Evolutionary conservation across 805 yeast genomes (phyloP).

Genomic region (Blastobotrys robertii): DNA sequence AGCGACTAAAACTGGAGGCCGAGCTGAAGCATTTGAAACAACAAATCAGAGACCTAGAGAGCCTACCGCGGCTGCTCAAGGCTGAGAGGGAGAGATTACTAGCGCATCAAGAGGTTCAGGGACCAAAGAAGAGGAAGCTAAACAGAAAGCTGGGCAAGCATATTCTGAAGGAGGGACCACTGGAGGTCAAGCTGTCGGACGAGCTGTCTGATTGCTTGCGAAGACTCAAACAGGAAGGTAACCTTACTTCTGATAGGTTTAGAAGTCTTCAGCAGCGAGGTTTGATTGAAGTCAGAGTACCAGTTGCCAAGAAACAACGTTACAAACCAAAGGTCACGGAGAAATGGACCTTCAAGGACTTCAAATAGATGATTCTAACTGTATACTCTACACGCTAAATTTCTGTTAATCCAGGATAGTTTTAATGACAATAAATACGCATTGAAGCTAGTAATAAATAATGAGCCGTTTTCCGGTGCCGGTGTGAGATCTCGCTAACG

Average conservation of each 20-base stretch:
- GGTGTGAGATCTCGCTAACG: background rate
- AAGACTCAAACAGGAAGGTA: slow-evolving; percentile 84
- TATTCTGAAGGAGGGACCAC: slow-evolving; percentile 36
- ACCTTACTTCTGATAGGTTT: slow-evolving; percentile 72
- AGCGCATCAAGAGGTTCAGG: slow-evolving; percentile 11
- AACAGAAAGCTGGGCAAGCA: slow-evolving; percentile 34
- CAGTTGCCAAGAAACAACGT: slow-evolving; percentile 53
- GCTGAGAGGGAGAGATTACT: slow-evolving; percentile 13
- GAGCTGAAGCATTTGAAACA: slow-evolving; percentile 51
- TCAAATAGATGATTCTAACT: slow-evolving; percentile 21
- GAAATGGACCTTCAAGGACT: slow-evolving; percentile 90
- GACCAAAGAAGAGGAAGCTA: slow-evolving; percentile 15
- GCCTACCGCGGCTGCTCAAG: slow-evolving; percentile 27
- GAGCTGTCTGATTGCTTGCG: slow-evolving; percentile 82
- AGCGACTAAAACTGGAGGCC: slow-evolving; percentile 36
- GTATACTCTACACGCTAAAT: background rate
- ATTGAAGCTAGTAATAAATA: background rate
- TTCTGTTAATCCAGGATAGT: background rate
- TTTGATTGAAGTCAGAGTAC: slow-evolving; percentile 74
- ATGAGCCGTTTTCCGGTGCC: slow-evolving; percentile 6
- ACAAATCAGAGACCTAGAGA: slow-evolving; percentile 50
- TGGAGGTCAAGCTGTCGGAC: slow-evolving; percentile 77
- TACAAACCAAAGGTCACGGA: slow-evolving; percentile 72
- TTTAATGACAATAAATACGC: slow-evolving; percentile 1
- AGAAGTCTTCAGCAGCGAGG: slow-evolving; percentile 76